phyloP scores from a whole-genome alignment of 1,139 yeast species.

The Taphrina pruni region DNA sequence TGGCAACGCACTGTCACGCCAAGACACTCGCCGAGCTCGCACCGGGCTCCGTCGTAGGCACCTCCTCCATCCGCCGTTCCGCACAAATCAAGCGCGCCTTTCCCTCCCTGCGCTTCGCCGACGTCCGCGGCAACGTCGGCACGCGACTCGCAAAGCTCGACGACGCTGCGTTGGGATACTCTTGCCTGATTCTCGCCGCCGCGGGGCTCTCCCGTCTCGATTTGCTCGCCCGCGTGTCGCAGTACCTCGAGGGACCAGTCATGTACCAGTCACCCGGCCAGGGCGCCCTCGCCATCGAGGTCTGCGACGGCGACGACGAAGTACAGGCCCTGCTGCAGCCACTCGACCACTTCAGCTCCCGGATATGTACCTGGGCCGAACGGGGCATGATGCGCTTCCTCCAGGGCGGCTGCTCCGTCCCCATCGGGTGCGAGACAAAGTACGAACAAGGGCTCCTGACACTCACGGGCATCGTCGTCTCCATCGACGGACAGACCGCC shows the following conservation, averaged over 20 bases:
- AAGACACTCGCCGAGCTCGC: conserved; percentile 75
- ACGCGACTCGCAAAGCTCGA: conserved; percentile 83
- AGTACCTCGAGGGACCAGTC: conserved; percentile 70
- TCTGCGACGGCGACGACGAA: conserved; percentile 68
- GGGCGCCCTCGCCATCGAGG: conserved; percentile 94
- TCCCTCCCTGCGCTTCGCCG: conserved; percentile 68
- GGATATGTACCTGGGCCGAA: conserved; percentile 86
- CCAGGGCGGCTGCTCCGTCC: conserved; percentile 98
- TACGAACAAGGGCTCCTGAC: conserved; percentile 59
- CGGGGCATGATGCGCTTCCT: conserved; percentile 82
- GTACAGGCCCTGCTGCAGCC: conserved; percentile 63
- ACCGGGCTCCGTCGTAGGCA: conserved; percentile 84
- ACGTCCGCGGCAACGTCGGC: conserved; percentile 59
- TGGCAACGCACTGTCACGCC: conserved; percentile 71
- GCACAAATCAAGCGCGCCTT: conserved; percentile 70
- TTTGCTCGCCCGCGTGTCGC: conserved; percentile 69
- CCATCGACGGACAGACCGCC: conserved; percentile 76
- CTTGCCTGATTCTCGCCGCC: conserved; percentile 85
- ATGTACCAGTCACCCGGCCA: conserved; percentile 98
- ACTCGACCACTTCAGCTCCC: conserved; percentile 70
- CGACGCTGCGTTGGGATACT: conserved; percentile 65
- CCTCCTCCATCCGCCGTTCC: conserved; percentile 90
- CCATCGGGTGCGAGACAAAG: conserved; percentile 86
- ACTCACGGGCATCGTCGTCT: conserved; percentile 70
- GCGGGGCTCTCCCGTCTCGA: conserved; percentile 86